Conservation (phyloP, 73 alveolate genomes). For the Tetrahymena borealis region DNA sequence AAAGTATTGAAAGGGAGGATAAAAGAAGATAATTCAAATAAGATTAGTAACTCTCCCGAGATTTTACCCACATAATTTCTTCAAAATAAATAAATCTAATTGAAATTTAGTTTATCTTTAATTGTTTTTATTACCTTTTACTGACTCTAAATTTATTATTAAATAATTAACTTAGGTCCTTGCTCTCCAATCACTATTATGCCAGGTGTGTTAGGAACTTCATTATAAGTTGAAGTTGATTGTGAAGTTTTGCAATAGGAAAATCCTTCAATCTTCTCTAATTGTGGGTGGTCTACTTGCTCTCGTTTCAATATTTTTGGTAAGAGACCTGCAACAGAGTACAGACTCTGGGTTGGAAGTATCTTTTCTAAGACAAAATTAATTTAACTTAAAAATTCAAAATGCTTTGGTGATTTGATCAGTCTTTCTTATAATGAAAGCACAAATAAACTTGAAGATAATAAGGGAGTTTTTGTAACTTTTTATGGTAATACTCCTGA, state of each 20-base stretch:
- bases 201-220: conserved; percentile 36
- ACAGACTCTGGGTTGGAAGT: conserved; percentile 37
- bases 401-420: conserved; percentile 37
- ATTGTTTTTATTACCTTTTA: no score
- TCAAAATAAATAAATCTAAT: no score
- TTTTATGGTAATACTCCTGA: conserved; percentile 39
- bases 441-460: conserved; percentile 7
- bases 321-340: conserved; percentile 27
- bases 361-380: conserved; percentile 8
- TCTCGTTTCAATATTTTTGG: conserved; percentile 8
- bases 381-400: conserved; percentile 5
- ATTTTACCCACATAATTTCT: no score
- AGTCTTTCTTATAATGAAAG: conserved; percentile 7
- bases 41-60: no score
- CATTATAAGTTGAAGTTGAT: conserved; percentile 25
- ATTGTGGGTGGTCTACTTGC: conserved; percentile 45
- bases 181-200: conserved; percentile 17
- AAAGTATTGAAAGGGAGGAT: no score
- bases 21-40: no score
- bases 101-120: no score
- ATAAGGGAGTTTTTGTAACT: conserved; percentile 18
- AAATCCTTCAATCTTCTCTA: conserved; percentile 15
- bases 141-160: no score
- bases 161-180: no score
- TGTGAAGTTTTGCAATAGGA: conserved; percentile 23